Conservation (phyloP, 345 rosid species). For the Populus davidiana region DNA sequence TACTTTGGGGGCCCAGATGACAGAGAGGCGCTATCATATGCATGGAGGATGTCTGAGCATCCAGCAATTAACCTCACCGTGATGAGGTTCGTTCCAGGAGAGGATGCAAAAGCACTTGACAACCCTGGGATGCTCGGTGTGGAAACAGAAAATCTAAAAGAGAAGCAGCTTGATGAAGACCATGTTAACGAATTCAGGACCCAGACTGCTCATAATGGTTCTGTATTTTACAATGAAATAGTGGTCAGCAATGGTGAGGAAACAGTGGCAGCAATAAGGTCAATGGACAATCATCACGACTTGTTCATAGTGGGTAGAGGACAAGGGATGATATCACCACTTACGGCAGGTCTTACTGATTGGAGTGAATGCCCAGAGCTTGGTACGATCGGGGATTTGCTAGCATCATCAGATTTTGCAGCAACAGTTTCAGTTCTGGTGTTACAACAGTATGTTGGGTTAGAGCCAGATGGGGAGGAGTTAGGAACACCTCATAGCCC, state of each 20-base stretch:
- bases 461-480: slow-evolving; percentile 28
- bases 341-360: slow-evolving; percentile 86
- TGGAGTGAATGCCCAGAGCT: slow-evolving; percentile 99
- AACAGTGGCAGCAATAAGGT: slow-evolving; percentile 64
- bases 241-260: slow-evolving; percentile 76
- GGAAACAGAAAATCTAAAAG: slow-evolving; percentile 30
- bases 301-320: slow-evolving; percentile 91
- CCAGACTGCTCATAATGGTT: slow-evolving; percentile 41
- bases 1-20: slow-evolving; percentile 89
- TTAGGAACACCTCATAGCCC: neutral
- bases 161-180: slow-evolving; percentile 58
- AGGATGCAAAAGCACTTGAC: slow-evolving; percentile 29
- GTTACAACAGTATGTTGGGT: slow-evolving; percentile 64
- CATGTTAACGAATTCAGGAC: slow-evolving; percentile 49
- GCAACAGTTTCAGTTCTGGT: slow-evolving; percentile 78
- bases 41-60: slow-evolving; percentile 77
- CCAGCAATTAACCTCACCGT: slow-evolving; percentile 61
- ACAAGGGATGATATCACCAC: slow-evolving; percentile 62
- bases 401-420: slow-evolving; percentile 91
- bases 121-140: slow-evolving; percentile 18
- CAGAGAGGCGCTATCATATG: slow-evolving; percentile 78
- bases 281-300: slow-evolving; percentile 70
- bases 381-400: slow-evolving; percentile 87
- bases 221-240: slow-evolving; percentile 46
- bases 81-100: slow-evolving; percentile 49